Evolutionary conservation across 2,329 filamentous ascomycete genomes (phyloP), one percentile per base, ranked within the genome.

Genomic region (Penicillium oxalicum): DNA sequence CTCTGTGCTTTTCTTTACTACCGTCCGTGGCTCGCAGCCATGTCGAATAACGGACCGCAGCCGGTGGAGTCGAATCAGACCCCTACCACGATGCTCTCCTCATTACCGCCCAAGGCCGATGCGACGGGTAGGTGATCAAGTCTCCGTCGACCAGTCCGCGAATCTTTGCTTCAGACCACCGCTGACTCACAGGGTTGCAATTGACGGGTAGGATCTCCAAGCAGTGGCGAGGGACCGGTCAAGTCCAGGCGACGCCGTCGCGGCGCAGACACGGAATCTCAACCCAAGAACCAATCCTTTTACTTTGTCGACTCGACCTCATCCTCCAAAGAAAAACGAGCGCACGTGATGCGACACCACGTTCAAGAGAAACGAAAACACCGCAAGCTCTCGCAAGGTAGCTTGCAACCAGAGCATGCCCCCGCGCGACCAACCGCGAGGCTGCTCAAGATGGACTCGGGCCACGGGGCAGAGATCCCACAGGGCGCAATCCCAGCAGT

Each of bases 341-440:
- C 70, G 5, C 69, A 72, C 63, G 70, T 72, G 18, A 72, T 72
- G 70, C 68, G 68, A 33, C 67, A 72, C 46, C 70, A 72, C 58
- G 68, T 72, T n/a, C 66, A 71, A 44, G 61, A 70, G 51, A 72
- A 71, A 53, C 59, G 61, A 36, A 66, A 59, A 48, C 65, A 66
- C 46, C 64, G 56, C 40, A 65, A 63, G 51, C 47, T 58, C 42
- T 58, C 61, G 2, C 59, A 59, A 43, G 48, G 43, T 12, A 36
- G 40, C 13, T 36, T 51, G 4, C 47, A 52, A 1, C 12, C 35
- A 1, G 53, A 57, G 2, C 41, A 50, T 13, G 39, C 41, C 3
- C 41, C 37, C 24, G 51, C 48, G 11, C 29, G 3, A 24, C 9
- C 44, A 7, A 25, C 25, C 5, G 36, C 50, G 29, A 44, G 36